Percentiles rank a stretch among this genome's conserved stretches.
Evolutionary conservation across 2,329 filamentous ascomycete genomes (phyloP).

Genomic region (Fusarium newnesense): DNA sequence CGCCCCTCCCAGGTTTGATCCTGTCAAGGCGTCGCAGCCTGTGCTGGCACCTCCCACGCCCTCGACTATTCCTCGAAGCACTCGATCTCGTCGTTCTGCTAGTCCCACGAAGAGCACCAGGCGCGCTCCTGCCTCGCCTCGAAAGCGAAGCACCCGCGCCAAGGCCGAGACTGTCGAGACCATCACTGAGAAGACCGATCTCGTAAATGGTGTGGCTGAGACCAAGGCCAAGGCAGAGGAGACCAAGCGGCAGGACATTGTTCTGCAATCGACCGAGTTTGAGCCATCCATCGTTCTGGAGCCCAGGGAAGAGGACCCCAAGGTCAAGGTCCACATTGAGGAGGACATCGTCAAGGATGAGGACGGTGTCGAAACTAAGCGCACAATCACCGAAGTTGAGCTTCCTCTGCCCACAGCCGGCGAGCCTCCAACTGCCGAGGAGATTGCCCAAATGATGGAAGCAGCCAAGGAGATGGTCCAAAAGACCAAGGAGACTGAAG

Average conservation of each 20-base stretch:
- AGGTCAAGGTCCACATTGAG: constrained; percentile 77
- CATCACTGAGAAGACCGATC: constrained; percentile 43
- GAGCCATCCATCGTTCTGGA: constrained; percentile 61
- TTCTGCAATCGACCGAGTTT: constrained; percentile 60
- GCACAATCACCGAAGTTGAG: constrained; percentile 80
- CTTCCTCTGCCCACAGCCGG: constrained; percentile 69
- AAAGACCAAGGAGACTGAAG: constrained; percentile 61
- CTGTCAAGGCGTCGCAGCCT: constrained; percentile 56
- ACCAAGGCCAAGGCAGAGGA: constrained; percentile 36
- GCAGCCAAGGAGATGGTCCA: constrained; percentile 91
- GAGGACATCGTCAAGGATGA: constrained; percentile 66
- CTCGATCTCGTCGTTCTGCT: constrained; percentile 65
- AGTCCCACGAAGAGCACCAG: constrained; percentile 64
- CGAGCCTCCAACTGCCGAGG: constrained; percentile 78
- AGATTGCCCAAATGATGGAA: constrained; percentile 84
- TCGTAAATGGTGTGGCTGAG: constrained; percentile 42
- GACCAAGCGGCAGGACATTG: constrained; percentile 47
- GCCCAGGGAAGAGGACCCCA: constrained; percentile 65
- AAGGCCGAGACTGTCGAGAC: constrained; percentile 54
- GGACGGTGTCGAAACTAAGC: constrained; percentile 72
- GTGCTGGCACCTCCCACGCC: constrained; percentile 62
- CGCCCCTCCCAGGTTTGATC: constrained; percentile 82
- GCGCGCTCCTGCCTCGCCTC: constrained; percentile 62
- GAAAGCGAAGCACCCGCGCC: constrained; percentile 62
- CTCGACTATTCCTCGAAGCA: constrained; percentile 55